A percentile compares a stretch with the other conserved stretches of the same genome.
These are phyloP conservation scores for Pachyrhizus erosus DNA, from an alignment of 306 rosid species.

Conservation along the genomic window DNA sequence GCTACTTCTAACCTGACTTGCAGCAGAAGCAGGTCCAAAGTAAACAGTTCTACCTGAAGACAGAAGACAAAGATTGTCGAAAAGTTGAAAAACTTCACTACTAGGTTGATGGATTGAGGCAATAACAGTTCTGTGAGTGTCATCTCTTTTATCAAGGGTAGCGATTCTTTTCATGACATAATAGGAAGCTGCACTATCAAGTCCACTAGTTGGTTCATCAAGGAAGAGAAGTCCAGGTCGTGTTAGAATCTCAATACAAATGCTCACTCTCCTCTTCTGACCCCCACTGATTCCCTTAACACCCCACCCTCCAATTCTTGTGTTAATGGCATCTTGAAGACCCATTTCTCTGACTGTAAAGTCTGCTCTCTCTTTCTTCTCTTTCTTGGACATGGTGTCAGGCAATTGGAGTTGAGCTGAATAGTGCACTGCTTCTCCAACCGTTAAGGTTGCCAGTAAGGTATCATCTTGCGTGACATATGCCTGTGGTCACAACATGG, in stretches of 20 bases:
- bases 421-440: conserved; percentile 56
- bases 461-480: conserved; percentile 60
- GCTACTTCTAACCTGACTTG: conserved; percentile 53
- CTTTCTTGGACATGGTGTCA: conserved; percentile 47
- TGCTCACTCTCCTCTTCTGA: conserved; percentile 57
- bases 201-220: conserved; percentile 67
- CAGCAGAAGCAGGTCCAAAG: conserved; percentile 75
- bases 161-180: conserved; percentile 76
- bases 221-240: conserved; percentile 55
- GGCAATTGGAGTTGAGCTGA: conserved; percentile 63
- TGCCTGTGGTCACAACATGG: conserved; percentile 36
- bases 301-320: conserved; percentile 63
- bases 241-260: conserved; percentile 59
- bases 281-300: conserved; percentile 58
- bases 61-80: conserved; percentile 69
- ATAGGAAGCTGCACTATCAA: conserved; percentile 83
- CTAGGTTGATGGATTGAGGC: conserved; percentile 84
- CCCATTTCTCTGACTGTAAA: conserved; percentile 60
- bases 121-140: conserved; percentile 52
- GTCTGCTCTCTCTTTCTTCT: conserved; percentile 55
- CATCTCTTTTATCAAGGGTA: conserved; percentile 41
- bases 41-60: conserved; percentile 68
- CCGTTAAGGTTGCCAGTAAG: conserved; percentile 49
- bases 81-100: conserved; percentile 72
- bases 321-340: conserved; percentile 52